Percentiles rank a stretch among this genome's conserved stretches.
phyloP scores from a whole-genome alignment of 2,329 filamentous ascomycete species.

The Aspergillus versicolor region DNA sequence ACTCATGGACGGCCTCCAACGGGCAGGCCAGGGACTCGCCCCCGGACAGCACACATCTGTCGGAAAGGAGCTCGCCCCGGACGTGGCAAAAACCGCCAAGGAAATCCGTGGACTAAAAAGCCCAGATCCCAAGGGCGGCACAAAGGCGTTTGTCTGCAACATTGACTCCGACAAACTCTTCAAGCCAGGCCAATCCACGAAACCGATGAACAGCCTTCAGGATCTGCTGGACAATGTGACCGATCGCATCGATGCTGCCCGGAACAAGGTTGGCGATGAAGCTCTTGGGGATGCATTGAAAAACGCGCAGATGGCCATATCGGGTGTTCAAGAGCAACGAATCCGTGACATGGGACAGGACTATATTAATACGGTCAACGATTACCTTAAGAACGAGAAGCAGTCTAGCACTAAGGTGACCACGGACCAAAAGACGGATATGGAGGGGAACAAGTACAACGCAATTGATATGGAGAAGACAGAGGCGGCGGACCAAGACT shows the following conservation, averaged over 20 bases:
- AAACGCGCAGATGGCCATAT: background rate
- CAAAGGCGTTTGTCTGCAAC: background rate
- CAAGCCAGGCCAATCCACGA: background rate
- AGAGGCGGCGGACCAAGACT: no score
- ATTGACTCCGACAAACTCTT: background rate
- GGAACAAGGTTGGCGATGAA: background rate
- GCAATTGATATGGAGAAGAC: no score
- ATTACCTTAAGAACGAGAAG: background rate
- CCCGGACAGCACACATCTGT: background rate
- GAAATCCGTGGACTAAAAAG: background rate
- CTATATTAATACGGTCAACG: background rate
- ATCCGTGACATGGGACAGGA: background rate
- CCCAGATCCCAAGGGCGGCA: background rate
- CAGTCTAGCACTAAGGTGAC: background rate
- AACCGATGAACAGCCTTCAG: background rate
- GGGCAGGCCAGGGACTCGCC: background rate
- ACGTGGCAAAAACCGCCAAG: background rate
- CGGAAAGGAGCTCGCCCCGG: background rate
- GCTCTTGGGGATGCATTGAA: background rate
- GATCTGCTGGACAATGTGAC: background rate
- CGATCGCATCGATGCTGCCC: background rate
- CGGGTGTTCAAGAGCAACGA: background rate
- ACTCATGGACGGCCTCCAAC: background rate
- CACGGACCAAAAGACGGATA: background rate
- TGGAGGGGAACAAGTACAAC: background rate